Evolutionary conservation across 345 rosid species (phyloP).

Genomic region (Gossypium turneri): DNA sequence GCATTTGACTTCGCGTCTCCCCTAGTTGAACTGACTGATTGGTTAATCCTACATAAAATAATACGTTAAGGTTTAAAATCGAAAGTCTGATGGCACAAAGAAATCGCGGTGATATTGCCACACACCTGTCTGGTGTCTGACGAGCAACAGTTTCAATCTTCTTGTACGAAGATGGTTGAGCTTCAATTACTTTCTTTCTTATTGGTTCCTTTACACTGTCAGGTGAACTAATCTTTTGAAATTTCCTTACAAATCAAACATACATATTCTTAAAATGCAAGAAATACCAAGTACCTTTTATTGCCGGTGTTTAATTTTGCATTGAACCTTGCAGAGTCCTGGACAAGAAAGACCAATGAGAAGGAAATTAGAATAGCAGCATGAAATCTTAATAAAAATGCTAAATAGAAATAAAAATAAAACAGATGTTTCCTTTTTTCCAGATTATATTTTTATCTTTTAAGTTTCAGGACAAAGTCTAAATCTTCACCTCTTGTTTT

Average conservation of each 20-base stretch:
- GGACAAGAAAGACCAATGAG: constrained; percentile 15
- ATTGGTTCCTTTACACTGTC: constrained; percentile 43
- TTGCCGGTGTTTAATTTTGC: constrained; percentile 30
- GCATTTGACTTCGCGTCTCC: constrained; percentile 35
- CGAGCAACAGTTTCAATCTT: constrained; percentile 35
- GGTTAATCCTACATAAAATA: constrained; percentile 41
- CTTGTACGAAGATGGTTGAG: constrained; percentile 31
- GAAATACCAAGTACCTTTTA: constrained; percentile 42
- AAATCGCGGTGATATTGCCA: constrained; percentile 10
- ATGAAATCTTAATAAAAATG: not conserved
- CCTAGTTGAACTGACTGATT: constrained; percentile 31
- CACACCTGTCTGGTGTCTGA: constrained; percentile 45
- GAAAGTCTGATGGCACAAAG: not conserved
- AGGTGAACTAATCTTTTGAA: constrained; percentile 18
- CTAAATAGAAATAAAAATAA: not conserved
- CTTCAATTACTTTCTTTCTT: constrained; percentile 40
- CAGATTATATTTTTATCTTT: not conserved
- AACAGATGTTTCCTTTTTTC: not conserved
- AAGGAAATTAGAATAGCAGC: not conserved
- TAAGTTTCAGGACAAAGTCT: not conserved
- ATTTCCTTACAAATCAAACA: constrained; percentile 1
- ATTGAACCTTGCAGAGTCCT: constrained; percentile 38
- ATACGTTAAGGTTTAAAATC: constrained; percentile 11
- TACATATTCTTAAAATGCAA: constrained; percentile 12
- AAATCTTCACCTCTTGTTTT: constrained; percentile 33